Evolutionary conservation across 2,329 filamentous ascomycete genomes (phyloP).

Genomic region (Colletotrichum endophyticum): DNA sequence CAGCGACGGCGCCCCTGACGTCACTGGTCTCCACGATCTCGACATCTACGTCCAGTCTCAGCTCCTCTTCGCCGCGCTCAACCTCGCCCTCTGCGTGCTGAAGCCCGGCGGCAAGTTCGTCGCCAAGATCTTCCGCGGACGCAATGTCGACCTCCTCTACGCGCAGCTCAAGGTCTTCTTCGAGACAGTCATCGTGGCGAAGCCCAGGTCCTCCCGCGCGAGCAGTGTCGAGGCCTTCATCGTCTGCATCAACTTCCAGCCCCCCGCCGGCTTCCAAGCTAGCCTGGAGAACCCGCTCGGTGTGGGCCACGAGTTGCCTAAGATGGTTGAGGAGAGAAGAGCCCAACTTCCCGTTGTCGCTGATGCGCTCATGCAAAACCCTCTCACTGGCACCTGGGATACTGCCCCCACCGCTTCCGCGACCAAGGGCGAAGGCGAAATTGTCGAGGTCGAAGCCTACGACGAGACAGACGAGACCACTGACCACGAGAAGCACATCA

Average conservation of each 20-base stretch:
- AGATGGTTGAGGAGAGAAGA: slow-evolving; percentile 51
- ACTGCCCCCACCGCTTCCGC: not conserved
- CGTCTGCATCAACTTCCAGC: slow-evolving; percentile 88
- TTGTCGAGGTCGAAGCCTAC: slow-evolving; percentile 28
- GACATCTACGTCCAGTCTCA: slow-evolving; percentile 99
- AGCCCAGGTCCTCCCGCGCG: slow-evolving; percentile 91
- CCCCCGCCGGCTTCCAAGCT: slow-evolving; percentile 76
- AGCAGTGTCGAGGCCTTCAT: slow-evolving; percentile 98
- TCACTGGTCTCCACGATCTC: slow-evolving; percentile 94
- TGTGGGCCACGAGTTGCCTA: slow-evolving; percentile 59
- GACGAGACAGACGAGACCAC: slow-evolving; percentile 30
- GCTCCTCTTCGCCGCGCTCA: slow-evolving; percentile 90
- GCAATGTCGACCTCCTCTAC: slow-evolving; percentile 94
- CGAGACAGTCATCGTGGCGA: slow-evolving; percentile 84
- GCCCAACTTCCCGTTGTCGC: slow-evolving; percentile 45
- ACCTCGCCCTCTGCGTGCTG: slow-evolving; percentile 90
- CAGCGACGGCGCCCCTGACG: slow-evolving; percentile 94
- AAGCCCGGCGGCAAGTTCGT: slow-evolving; percentile 95
- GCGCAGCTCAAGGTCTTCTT: slow-evolving; percentile 95
- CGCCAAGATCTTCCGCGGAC: slow-evolving; percentile 94
- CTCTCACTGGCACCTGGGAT: slow-evolving; percentile 48
- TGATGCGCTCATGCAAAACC: slow-evolving; percentile 50
- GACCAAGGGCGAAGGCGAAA: not conserved
- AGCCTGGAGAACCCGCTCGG: slow-evolving; percentile 79
- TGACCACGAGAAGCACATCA: slow-evolving; percentile 43